Base-by-base conservation (phyloP, 257 asterid genomes). In the Solanum megistacrolobum region DNA sequence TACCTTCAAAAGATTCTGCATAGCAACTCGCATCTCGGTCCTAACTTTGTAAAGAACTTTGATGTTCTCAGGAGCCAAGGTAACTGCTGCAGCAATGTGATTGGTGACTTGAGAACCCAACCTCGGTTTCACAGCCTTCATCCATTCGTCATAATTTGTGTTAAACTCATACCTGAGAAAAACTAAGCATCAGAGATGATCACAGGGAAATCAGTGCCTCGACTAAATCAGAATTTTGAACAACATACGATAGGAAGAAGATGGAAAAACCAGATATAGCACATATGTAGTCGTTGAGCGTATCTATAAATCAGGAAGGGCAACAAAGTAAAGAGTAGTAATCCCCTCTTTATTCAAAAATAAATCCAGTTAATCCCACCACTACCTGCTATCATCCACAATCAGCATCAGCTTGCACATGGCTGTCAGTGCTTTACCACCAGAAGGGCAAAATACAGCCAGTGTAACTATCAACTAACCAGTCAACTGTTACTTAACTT, bases 131-230 rank as follows among this genome's bases (percentile, higher is more conserved):
- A 90, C 95, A 62, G 96, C 91, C 87, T 89, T 93, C 71, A 94
- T 83, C 99, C 99, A 96, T 90, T 92, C 99, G 90, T 93, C 99
- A 86, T 95, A 94, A 94, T 95, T 94, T 86, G 94, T 93, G 90
- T 91, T 96, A 92, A 96, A 97, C 92, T 96, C 99, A 36, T 94
- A 90, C 58, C 99, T 97, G 98, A 48, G 89, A 91, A 88, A 84
- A 72, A 48, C 31, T 29, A 81, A 81, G 69, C 41, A 81, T 46
- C 85, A 48, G 85, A 65, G 60, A 83, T 20, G 12, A 35, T 87
- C 86, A 88, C 87, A 41, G 76, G 14, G 85, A 36, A 52, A 29
- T 25, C 31, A 18, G 12, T 76, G 86, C 85, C 55, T 62, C 41
- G n/a, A 85, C 68, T 46, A 35, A 35, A 43, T 31, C 86, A 90